Evolutionary conservation across 768 basidiomycete species (phyloP).

Genomic region (Gloeopeniophorella convolvens): DNA sequence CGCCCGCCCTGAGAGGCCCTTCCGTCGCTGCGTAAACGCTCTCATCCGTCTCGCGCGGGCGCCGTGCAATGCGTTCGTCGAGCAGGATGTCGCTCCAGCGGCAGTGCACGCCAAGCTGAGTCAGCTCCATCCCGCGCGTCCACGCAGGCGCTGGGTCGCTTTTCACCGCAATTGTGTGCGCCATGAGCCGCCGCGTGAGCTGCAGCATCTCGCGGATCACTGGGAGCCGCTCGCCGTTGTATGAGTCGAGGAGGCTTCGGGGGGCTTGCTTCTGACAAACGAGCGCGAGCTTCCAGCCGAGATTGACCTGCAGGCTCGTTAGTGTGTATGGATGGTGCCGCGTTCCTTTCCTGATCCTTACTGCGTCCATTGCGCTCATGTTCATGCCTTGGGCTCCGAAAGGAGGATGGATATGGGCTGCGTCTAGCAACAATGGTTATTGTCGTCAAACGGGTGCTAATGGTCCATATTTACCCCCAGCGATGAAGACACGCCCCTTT

Average conservation of each 20-base stretch:
- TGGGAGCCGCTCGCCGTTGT: constrained; percentile 19
- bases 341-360: too few relatives aligned
- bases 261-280: constrained; percentile 8
- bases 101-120: constrained; percentile 18
- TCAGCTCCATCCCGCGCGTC: background rate
- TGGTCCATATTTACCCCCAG: constrained; percentile 12
- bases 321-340: too few relatives aligned
- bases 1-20: constrained; percentile 11
- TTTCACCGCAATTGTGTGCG: background rate
- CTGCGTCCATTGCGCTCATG: background rate
- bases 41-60: background rate
- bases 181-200: constrained; percentile 7
- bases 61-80: constrained; percentile 3
- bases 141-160: background rate
- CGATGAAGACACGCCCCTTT: constrained; percentile 18
- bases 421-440: too few relatives aligned
- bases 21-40: background rate
- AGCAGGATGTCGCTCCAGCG: constrained; percentile 16
- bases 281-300: constrained; percentile 20
- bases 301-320: too few relatives aligned
- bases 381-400: constrained; percentile 7
- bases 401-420: constrained; percentile 3
- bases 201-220: constrained; percentile 19
- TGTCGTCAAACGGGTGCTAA: too few relatives aligned
- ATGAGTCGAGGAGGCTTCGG: constrained; percentile 14